Evolutionary conservation across 1,284 basidiomycete species (phyloP).

Genomic region (Ustilago nuda): DNA sequence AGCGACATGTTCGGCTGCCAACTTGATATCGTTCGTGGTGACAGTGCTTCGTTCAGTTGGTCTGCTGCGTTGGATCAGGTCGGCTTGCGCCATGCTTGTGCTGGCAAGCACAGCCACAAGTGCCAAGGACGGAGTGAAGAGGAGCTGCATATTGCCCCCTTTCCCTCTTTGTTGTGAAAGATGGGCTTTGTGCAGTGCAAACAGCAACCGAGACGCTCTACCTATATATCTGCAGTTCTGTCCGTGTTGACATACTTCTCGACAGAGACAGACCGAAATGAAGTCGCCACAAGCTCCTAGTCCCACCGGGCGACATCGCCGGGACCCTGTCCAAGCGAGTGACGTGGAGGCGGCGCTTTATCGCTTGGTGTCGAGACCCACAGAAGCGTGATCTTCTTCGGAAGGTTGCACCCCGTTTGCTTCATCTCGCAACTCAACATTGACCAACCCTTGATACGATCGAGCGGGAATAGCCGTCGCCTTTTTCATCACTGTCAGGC

Average conservation of each 20-base stretch:
- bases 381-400: not conserved
- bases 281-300: not conserved
- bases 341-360: too few species aligned
- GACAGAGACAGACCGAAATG: not conserved
- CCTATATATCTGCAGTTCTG: not conserved
- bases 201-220: not conserved
- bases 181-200: not conserved
- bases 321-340: not conserved
- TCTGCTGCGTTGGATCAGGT: not conserved
- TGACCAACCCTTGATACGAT: too few species aligned
- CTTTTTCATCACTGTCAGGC: too few species aligned
- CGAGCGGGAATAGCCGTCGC: too few species aligned
- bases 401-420: not conserved
- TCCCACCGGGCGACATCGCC: not conserved
- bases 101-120: not conserved
- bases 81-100: not conserved
- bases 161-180: not conserved
- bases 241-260: not conserved
- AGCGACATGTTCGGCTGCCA: constrained; percentile 14
- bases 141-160: not conserved
- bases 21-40: constrained; percentile 20
- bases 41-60: not conserved
- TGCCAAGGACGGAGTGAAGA: not conserved
- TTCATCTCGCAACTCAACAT: not conserved
- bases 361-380: not conserved